Evolutionary conservation across 306 rosid genomes (phyloP).

Genomic region (Styphnolobium japonicum): DNA sequence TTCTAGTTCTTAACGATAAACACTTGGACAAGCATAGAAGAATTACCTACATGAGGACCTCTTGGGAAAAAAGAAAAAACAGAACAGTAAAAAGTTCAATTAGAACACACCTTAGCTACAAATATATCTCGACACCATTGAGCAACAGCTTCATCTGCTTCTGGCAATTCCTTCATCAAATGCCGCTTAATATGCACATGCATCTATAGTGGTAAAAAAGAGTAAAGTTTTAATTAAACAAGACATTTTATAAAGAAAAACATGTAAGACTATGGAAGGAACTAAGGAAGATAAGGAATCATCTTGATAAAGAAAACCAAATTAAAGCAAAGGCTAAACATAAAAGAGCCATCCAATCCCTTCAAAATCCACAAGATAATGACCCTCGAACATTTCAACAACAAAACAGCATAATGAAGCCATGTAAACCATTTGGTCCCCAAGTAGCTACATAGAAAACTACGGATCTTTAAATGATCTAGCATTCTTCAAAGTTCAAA

Average conservation of each 20-base stretch:
- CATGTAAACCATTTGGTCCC: not conserved
- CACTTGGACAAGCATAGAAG: not conserved
- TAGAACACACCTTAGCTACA: constrained; percentile 63
- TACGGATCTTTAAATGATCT: not conserved
- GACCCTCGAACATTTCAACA: not conserved
- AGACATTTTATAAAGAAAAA: not conserved
- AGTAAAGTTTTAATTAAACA: not conserved
- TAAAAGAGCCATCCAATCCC: not conserved
- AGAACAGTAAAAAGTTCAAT: not conserved
- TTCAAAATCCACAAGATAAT: not conserved
- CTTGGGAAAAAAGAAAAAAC: not conserved
- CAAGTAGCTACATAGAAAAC: not conserved
- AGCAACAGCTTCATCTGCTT: constrained; percentile 84
- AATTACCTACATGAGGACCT: not conserved
- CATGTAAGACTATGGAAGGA: not conserved
- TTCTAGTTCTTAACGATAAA: not conserved
- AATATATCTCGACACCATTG: constrained; percentile 95
- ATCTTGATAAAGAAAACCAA: not conserved
- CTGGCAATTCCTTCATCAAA: constrained; percentile 80
- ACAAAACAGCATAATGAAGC: not conserved
- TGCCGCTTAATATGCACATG: constrained; percentile 93
- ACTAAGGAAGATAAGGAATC: not conserved
- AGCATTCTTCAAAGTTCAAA: not conserved
- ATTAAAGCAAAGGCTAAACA: not conserved
- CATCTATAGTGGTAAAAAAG: constrained; percentile 47